Base-by-base conservation (phyloP, 1,284 basidiomycete genomes). In the Porodaedalea pini region DNA sequence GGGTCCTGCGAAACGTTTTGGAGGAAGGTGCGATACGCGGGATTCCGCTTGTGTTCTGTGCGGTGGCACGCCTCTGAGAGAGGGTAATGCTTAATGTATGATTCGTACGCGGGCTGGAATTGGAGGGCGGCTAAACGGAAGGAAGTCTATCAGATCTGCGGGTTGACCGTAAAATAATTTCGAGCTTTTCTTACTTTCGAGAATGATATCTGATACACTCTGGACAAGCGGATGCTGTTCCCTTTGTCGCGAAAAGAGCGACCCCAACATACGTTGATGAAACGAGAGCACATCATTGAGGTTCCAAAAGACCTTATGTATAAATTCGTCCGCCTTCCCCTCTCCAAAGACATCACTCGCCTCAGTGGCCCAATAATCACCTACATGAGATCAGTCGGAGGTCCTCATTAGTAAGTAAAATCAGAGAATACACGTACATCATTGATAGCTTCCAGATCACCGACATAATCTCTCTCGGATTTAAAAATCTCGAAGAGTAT, bases 61-160 rank as follows among this genome's bases (percentile, higher is more conserved):
- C 86, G 83, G 64, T 93, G 89, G 31, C 78, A 78, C 11, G 88
- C 86, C 66, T 92, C 88, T 1, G 91, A 81, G 40, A 92, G 75
- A 2, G 91, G 91, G 61, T 92, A 92, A 62, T 92, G 86, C 65
- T 90, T 88, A 69, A 92, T 89, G 68, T 92, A 92, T 0, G 75
- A 75, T 62, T 91, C 88, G 62, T 92, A 92, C 7, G 79, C 80
- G 6, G 72, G 68, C 37, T 80, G 80, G 67, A 88, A 90, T 41
- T 69, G 65, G 39, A 78, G 65, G 49, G 71, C 66, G 65, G 73
- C 73, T 74, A 52, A 21, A 45, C 8, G 7, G 44, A 37, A 36
- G 43, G 56, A 54, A 21, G 25, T 43, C 15, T 41, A 11, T 54
- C 32, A 21, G 10, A 34, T 19, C 3, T 36, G 25, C 15, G 10